Percentiles rank a stretch among this genome's conserved stretches.
phyloP scores from a whole-genome alignment of 2,329 filamentous ascomycete species.

The Monosporascus ibericus region DNA sequence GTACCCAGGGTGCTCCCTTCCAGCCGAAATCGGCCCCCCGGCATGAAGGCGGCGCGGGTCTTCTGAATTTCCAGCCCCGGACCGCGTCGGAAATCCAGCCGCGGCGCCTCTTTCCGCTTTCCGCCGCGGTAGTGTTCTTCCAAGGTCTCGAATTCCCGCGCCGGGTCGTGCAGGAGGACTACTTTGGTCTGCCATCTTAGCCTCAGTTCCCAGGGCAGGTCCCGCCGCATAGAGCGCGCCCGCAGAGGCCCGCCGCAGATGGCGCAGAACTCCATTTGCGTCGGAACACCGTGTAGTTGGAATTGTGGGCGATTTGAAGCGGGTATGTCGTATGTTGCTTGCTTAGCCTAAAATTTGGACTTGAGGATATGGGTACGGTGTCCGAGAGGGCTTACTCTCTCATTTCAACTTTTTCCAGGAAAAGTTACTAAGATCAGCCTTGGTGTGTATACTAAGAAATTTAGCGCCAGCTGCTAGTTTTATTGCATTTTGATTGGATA shows the following conservation, averaged over 20 bases:
- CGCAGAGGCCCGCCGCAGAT: constrained; percentile 11
- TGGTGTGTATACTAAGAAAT: no score
- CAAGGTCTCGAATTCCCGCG: constrained; percentile 11
- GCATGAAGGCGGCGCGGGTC: constrained; percentile 3
- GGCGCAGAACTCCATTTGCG: background rate
- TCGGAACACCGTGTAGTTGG: no score
- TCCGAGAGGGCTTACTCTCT: no score
- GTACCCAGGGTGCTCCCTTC: background rate
- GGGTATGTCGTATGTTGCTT: no score
- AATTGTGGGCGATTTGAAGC: no score
- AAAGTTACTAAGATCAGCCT: no score
- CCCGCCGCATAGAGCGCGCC: background rate
- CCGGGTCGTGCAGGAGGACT: constrained; percentile 14
- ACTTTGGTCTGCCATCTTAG: constrained; percentile 9
- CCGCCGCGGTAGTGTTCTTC: constrained; percentile 12
- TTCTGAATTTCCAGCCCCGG: constrained; percentile 7
- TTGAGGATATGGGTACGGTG: no score
- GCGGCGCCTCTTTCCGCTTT: constrained; percentile 5
- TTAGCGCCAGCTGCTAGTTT: no score
- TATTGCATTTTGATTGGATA: no score
- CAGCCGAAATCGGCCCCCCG: background rate
- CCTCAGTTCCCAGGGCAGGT: background rate
- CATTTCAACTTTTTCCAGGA: no score
- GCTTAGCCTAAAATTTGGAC: no score
- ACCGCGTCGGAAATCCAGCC: background rate